Conservation (phyloP, 1,139 yeast genomes). For the Kodamaea plutei region DNA sequence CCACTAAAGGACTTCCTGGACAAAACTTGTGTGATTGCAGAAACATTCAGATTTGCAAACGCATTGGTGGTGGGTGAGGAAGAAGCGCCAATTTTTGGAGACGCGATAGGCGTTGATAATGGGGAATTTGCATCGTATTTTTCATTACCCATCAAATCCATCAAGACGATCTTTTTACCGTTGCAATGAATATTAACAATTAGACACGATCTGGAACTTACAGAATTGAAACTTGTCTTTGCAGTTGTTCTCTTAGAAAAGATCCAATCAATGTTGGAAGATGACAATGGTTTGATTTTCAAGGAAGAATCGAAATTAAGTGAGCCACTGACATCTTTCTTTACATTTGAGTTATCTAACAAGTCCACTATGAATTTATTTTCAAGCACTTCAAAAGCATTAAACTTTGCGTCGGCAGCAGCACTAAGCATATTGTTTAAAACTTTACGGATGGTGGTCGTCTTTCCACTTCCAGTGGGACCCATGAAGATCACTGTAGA, state of each 20-base stretch:
- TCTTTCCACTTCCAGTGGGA: slow-evolving; percentile 34
- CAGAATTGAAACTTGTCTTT: slow-evolving; percentile 19
- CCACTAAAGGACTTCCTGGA: slow-evolving; percentile 11
- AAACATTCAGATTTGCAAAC: slow-evolving; percentile 27
- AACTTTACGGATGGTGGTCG: slow-evolving; percentile 23
- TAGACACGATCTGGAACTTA: slow-evolving; percentile 27
- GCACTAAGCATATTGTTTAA: slow-evolving; percentile 9
- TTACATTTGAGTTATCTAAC: slow-evolving; percentile 14
- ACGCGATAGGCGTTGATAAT: slow-evolving; percentile 1
- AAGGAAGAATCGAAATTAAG: slow-evolving; percentile 16
- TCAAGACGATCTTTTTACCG: slow-evolving; percentile 20
- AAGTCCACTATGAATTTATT: slow-evolving; percentile 27
- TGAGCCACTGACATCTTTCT: slow-evolving; percentile 7
- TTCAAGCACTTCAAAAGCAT: slow-evolving; percentile 29
- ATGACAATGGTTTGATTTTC: slow-evolving; percentile 10
- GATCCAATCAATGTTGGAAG: slow-evolving; percentile 14
- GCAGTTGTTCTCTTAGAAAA: slow-evolving; percentile 20
- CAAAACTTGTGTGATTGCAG: slow-evolving; percentile 28
- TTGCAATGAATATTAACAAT: slow-evolving; percentile 22
- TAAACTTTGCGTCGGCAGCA: slow-evolving; percentile 8
- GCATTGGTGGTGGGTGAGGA: slow-evolving; percentile 14
- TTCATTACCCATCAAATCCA: slow-evolving; percentile 34
- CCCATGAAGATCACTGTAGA: slow-evolving; percentile 27
- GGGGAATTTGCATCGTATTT: slow-evolving; percentile 16
- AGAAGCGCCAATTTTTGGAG: slow-evolving; percentile 1